Evolutionary conservation across 192 early-diverging fungal genomes (phyloP), one percentile per base, ranked within the genome.

Genomic region (Rhizophagus sp.): DNA sequence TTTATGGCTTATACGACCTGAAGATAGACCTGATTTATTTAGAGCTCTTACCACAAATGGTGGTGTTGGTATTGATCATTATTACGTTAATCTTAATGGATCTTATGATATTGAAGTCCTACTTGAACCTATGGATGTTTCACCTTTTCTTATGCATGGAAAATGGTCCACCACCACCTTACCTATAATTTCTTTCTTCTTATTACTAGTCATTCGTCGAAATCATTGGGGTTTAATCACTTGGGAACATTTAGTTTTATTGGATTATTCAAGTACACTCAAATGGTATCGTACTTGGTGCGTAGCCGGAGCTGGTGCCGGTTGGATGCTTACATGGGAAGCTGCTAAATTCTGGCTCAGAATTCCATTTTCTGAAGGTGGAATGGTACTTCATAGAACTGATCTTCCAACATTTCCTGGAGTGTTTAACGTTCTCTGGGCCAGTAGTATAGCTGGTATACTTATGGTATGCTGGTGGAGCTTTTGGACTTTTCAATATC

Each of bases 401-500:
- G 73, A 81, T 69, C 66, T 82, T 52, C 62, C 85, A 62, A 76
- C 74, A 52, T 85, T 85, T 76, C 73, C 73, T 61, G 67, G 78
- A 22, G 74, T 85, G 44, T 83, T 86, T 36, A 79, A 84, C 9
- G 75, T 86, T 61, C 78, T 89, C 9, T 49, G 84, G 33, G 83
- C 83, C 11, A 85, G 85, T 65, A 64, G 85, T 52, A 73, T 80
- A 6, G 85, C 86, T 75, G 87, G 87, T 5, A 33, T 88, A 63
- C 81, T 89, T 67, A 81, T 89, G 83, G 80, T 87, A 72, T 78
- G 76, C 34, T 89, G 83, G 79, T 89, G 87, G 87, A 88, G 87
- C 17, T 89, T 89, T 52, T 89, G 88, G 88, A 89, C 88, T 0
- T 89, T 89, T 36, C 88, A 89, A 73, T 88, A 88, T 71, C 81